Evolutionary conservation across 106 monocot species (phyloP).

Genomic region (Amphibolis antarctica): DNA sequence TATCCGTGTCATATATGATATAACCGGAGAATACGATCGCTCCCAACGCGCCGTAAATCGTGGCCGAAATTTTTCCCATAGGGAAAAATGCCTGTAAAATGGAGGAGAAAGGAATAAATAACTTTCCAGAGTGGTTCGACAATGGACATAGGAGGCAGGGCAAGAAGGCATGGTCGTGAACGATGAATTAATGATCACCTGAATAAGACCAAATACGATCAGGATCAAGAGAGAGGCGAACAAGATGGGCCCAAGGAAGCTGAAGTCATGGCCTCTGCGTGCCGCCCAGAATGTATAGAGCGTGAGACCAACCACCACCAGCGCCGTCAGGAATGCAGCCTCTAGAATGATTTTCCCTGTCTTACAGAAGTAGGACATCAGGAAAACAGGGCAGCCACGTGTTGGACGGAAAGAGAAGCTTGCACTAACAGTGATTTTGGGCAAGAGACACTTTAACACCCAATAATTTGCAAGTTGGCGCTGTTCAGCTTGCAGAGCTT

Average conservation of each 20-base stretch:
- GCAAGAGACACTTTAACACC: too few relatives aligned
- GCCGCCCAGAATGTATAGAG: conserved; percentile 84
- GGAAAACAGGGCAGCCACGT: too few relatives aligned
- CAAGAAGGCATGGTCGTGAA: too few relatives aligned
- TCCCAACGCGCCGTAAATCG: conserved; percentile 66
- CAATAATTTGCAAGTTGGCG: too few relatives aligned
- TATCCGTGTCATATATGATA: conserved; percentile 79
- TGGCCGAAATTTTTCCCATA: conserved; percentile 53
- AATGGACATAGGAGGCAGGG: too few relatives aligned
- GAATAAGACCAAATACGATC: conserved; percentile 63
- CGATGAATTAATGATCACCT: conserved; percentile 24
- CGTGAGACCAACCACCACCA: conserved; percentile 61
- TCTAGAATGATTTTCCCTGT: conserved; percentile 79
- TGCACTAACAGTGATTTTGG: too few relatives aligned
- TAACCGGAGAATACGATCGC: conserved; percentile 65
- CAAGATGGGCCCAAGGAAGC: conserved; percentile 59
- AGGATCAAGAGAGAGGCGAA: conserved; percentile 59
- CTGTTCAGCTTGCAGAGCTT: too few relatives aligned
- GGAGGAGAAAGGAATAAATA: neutral
- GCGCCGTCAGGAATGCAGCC: conserved; percentile 50
- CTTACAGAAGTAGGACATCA: neutral
- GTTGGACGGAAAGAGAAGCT: too few relatives aligned
- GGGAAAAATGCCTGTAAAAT: conserved; percentile 48
- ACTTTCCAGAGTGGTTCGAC: too few relatives aligned
- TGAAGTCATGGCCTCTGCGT: conserved; percentile 62